Base-by-base conservation (phyloP, 768 basidiomycete species). In the Cyclocybe aegerita region DNA sequence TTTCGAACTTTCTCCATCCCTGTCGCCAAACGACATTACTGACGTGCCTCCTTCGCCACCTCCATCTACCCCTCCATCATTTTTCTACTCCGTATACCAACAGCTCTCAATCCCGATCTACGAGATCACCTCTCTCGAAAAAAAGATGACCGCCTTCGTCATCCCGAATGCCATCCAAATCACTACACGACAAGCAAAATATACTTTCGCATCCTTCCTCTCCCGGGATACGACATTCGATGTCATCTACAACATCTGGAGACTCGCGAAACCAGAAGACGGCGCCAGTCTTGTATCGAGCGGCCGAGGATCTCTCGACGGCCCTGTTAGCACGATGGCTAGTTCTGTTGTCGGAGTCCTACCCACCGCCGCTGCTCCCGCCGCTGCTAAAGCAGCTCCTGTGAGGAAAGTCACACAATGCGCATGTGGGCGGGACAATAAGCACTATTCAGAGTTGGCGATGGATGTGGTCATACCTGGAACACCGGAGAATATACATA, bases 131-230 rank as follows among this genome's bases (percentile, higher is more conserved):
- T 73, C 81, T 15, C 80, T 98, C 16, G 96, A 98, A 64, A 98
- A 97, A 80, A 91, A 85, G 62, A 98, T 95, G 92, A 98, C 96
- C 0, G 95, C 96, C 2, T 90, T 94, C 58, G 93, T 98, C 52
- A 98, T 98, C 55, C 96, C 96, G 11, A 98, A 98, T 65, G 96
- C 92, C 17, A 95, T 98, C 58, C 88, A 89, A 58, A 81, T 98
- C 49, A 83, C 90, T 10, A 97, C 95, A 0, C 78, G 80, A 23
- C 83, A 84, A 57, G 79, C 79, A 12, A 92, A 95, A 72, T 93
- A 97, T 71, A 90, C 87, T 1, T 98, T 98, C 59, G 92, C 97
- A 0, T 98, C 95, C 10, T 96, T 99, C 77, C 85, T 98, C 57
- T 88, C 94, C 1, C 83, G 96, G 8, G 96, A 99, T 70, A 93